Evolutionary conservation across 371 early-diverging fungal genomes (phyloP), one percentile per base, ranked within the genome.

Genomic region (Mucor indicus): DNA sequence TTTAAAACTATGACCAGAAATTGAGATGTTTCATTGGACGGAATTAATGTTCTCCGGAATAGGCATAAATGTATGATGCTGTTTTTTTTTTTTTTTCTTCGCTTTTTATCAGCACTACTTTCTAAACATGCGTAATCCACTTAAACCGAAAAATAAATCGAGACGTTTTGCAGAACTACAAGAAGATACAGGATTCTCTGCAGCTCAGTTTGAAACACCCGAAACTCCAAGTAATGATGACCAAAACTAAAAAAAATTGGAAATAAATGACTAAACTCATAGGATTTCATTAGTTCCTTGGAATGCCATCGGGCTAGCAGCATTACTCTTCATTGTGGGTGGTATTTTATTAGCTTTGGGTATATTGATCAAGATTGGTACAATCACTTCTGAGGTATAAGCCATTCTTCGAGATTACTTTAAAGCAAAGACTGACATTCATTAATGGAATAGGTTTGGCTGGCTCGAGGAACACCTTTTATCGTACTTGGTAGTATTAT

Each of bases 251-350:
- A 17, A 29, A 41, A n/a, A 8, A 41, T 16, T 36, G 36, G n/a
- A 36, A 36, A 5, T 36, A 16, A 36, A 10, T 48, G n/a, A 13
- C 35, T 35, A 15, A 11, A 29, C 29, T 29, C 11, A 29, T 11
- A 29, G 29, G 17, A 6, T 37, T 25, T 29, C 8, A 38, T 6
- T 45, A 81, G 83, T 81, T 57, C 85, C 85, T 40, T 82, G 83
- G 83, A 84, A 72, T 37, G 81, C 85, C 4, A 84, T 84, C 44
- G 52, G 62, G 10, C 55, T 84, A n/a, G 83, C 85, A 3, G 40
- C 58, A 19, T 37, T 73, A 23, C 56, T 84, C 2, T 69, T 84
- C 37, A 19, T 69, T 7, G 23, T 72, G 7, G 83, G 85, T 17
- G 62, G 72, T 25, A 60, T 58, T 13, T 67, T 81, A 3, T 71